Conservation (phyloP, 768 basidiomycete genomes). For the Panellus pusillus region DNA sequence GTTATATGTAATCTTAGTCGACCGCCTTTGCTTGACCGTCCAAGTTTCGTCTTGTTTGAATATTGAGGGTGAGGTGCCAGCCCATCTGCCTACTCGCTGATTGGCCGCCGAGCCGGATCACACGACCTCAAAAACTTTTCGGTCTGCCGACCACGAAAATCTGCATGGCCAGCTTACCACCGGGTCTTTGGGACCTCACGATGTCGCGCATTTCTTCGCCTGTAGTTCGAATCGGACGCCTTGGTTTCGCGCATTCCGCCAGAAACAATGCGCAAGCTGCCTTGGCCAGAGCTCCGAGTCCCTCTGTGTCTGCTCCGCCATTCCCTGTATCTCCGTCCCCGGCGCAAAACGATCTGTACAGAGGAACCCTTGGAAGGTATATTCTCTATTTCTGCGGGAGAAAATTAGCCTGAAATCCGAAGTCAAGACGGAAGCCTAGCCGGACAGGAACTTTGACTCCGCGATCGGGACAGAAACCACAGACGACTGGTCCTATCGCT, state of each 20-base stretch:
- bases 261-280: constrained; percentile 16
- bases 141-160: too few species aligned
- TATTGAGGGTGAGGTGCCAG: too few species aligned
- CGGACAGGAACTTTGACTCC: constrained; percentile 18
- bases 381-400: not conserved
- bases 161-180: constrained; percentile 3
- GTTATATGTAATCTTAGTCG: too few species aligned
- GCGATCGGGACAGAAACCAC: constrained; percentile 10
- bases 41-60: too few species aligned
- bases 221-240: constrained; percentile 7
- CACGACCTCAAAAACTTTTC: too few species aligned
- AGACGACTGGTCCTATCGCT: constrained; percentile 13
- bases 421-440: constrained; percentile 5
- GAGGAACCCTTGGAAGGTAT: constrained; percentile 13
- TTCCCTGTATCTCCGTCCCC: not conserved
- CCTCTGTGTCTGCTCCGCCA: not conserved
- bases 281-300: not conserved
- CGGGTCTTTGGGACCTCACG: constrained; percentile 23
- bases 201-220: constrained; percentile 13
- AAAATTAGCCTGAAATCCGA: not conserved
- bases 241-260: constrained; percentile 19
- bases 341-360: not conserved
- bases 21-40: too few species aligned
- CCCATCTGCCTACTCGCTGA: too few species aligned
- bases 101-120: too few species aligned